Base-by-base conservation (phyloP, 441 rosid species). In the Populus hybrid region DNA sequence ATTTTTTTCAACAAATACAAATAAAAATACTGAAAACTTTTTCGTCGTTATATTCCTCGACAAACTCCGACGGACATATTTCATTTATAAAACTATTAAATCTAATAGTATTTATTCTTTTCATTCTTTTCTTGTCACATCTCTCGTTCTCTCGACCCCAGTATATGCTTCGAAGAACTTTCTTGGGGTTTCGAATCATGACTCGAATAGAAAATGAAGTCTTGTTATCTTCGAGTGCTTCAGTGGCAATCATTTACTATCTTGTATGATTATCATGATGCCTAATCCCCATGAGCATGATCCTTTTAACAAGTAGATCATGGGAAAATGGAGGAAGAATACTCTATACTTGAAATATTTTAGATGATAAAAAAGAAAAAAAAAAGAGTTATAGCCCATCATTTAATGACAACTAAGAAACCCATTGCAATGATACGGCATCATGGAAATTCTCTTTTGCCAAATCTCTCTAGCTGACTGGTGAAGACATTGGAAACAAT, bases 101-200 rank as follows among this genome's bases (percentile, higher is more conserved):
- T 30, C 32, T 30, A 30, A 0, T 32, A 32, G 6, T 32, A 1
- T 5, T 32, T 32, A 32, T 34, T 34, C 36, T 34, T 34, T 6
- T 34, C 63, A 7, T 34, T 6, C 36, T 34, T 34, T 34, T 34
- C 63, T 57, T 57, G 23, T 20, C 63, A 57, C 63, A 23, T 20
- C 63, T 57, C 63, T 57, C 63, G 20, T 8, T 20, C 21, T 57
- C 63, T 20, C 23, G 2, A n/a, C 63, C 63, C 63, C 20, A 14
- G 16, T 46, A 4, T 4, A 0, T 46, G 57, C 57, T 46, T 46
- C 14, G 1, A 24, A 32, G 65, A 12, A 14, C 20, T 23, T 77
- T 63, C 70, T 70, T 69, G 80, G 83, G 83, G 77, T 67, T 35
- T 14, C 38, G 77, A 32, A 74, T 69, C 65, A 16, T 32, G 73